phyloP scores from a whole-genome alignment of 805 yeast species.

The Debaryomyces maramus region DNA sequence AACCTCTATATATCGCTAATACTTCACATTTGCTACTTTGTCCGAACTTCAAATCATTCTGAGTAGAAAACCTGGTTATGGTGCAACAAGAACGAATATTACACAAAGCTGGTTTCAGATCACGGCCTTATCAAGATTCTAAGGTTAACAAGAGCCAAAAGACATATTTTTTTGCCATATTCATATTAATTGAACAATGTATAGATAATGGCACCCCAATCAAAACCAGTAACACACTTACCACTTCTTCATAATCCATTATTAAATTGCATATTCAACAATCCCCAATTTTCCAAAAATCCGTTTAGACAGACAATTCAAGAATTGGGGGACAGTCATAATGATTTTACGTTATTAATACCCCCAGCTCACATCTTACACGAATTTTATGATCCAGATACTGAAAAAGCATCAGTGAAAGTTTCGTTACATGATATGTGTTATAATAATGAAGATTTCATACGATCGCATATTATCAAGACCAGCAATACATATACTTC shows the following conservation, averaged over 20 bases:
- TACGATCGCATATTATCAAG: slow-evolving; percentile 60
- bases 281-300: slow-evolving; percentile 45
- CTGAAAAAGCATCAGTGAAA: slow-evolving; percentile 20
- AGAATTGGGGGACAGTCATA: slow-evolving; percentile 43
- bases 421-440: slow-evolving; percentile 51
- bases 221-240: slow-evolving; percentile 31
- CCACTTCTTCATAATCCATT: slow-evolving; percentile 64
- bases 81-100: too few species aligned
- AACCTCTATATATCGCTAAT: too few species aligned
- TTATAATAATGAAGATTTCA: slow-evolving; percentile 53
- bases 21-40: too few species aligned
- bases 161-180: too few species aligned
- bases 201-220: slow-evolving; percentile 8
- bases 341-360: slow-evolving; percentile 58
- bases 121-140: not conserved
- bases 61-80: too few species aligned
- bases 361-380: slow-evolving; percentile 56
- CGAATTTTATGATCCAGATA: slow-evolving; percentile 28
- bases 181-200: too few species aligned
- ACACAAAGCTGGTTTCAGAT: not conserved
- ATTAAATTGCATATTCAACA: slow-evolving; percentile 64
- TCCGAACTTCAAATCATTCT: too few species aligned
- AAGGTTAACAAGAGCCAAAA: too few species aligned
- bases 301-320: slow-evolving; percentile 49
- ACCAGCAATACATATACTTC: slow-evolving; percentile 24